These are phyloP conservation scores for Mycosarcoma mackinlayi DNA, from an alignment of 1,284 basidiomycete genomes.

Conservation along the genomic window DNA sequence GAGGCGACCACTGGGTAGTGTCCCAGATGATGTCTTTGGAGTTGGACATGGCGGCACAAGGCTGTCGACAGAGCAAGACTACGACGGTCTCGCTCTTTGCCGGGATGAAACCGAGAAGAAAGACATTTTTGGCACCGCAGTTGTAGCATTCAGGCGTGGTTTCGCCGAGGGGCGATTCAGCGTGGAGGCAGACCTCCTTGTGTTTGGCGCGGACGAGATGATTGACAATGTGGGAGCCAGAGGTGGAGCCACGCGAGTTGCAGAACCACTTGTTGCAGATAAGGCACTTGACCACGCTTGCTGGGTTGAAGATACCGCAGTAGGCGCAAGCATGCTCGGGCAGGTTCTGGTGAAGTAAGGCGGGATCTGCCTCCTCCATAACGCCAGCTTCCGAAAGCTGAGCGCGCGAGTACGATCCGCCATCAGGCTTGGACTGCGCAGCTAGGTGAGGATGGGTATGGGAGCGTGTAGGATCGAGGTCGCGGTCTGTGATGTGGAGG, in stretches of 20 bases:
- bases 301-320: conserved; percentile 97
- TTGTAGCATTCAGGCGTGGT: conserved; percentile 96
- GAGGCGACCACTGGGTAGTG: conserved; percentile 93
- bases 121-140: conserved; percentile 99
- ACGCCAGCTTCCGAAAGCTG: conserved; percentile 8
- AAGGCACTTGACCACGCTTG: conserved; percentile 96
- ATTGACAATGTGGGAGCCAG: conserved; percentile 94
- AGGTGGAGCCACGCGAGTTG: conserved; percentile 98
- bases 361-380: conserved; percentile 21
- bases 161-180: conserved; percentile 93
- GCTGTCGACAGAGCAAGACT: conserved; percentile 98
- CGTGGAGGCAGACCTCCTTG: conserved; percentile 96
- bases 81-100: conserved; percentile 99
- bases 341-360: conserved; percentile 31
- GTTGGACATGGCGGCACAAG: conserved; percentile 86
- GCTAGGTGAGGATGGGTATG: conserved; percentile 11
- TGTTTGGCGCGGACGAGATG: conserved; percentile 99
- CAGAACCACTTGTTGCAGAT: conserved; percentile 96
- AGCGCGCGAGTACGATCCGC: conserved; percentile 4
- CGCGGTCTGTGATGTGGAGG: conserved; percentile 46
- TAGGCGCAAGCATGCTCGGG: conserved; percentile 72
- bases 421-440: background rate
- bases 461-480: conserved; percentile 32
- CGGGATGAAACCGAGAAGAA: conserved; percentile 98
- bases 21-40: conserved; percentile 99